Evolutionary conservation across 1,284 basidiomycete genomes (phyloP), one percentile per base, ranked within the genome.

Genomic region (Cryptococcus sp.): DNA sequence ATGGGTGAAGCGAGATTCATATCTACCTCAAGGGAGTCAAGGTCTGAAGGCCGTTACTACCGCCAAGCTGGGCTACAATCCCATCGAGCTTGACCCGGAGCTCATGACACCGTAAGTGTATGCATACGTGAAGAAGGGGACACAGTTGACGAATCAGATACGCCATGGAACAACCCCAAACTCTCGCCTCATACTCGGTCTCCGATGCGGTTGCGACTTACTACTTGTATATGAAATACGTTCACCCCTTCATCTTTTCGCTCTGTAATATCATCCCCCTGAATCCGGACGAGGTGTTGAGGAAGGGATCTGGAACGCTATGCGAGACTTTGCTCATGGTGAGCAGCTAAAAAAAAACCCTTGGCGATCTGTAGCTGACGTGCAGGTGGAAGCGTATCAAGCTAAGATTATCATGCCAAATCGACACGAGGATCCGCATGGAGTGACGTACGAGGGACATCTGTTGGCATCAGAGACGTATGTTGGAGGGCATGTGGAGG

Each of bases 141-240:
- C 23, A 26, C 48, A 56, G 18, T 48, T 34, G 21, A 25, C 16
- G 9, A 18, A 16, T 56, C n/a, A 93, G 91, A 33, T 98, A 99
- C 72, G 95, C 95, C 0, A 79, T 90, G 66, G 95, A 98, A 66
- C 91, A 95, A 63, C 95, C 95, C 0, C 93, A 98, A 68, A 77
- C 84, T 2, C 82, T 99, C 11, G 94, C 95, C 0, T 88, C 94
- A 65, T 99, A 99, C 74, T 98, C 95, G 60, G 95, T 99, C 24
- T 99, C 95, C 69, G 95, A 99, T 79, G 95, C 95, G 1, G 95
- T 98, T 4, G 95, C 95, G 21, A 98, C 95, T 1, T 98, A 99
- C 72, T 98, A 98, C 71, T 80, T 99, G 40, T 98, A 99, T 77
- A 98, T 98, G 95, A 99, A 98, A 89, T 98, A 99, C 68, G 93